phyloP scores from a whole-genome alignment of 139 green algal species.

The Tetradesmus lagerheimii region DNA sequence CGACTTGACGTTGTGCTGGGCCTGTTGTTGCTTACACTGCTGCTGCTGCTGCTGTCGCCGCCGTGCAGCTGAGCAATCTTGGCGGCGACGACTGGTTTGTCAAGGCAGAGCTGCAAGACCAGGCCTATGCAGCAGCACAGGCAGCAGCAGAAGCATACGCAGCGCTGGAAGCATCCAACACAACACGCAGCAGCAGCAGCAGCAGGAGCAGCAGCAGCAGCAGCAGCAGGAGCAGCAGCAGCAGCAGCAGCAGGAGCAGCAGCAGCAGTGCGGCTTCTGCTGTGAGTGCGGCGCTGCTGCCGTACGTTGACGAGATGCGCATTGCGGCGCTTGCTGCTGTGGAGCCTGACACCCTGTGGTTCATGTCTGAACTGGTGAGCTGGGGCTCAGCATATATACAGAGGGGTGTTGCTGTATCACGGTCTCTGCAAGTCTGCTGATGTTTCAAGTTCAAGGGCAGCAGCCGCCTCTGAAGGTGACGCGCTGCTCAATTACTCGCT shows the following conservation, averaged over 20 bases:
- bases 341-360: constrained; percentile 33
- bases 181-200: background rate
- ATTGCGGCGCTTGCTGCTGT: constrained; percentile 18
- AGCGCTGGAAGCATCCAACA: background rate
- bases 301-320: constrained; percentile 26
- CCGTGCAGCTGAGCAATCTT: constrained; percentile 12
- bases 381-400: background rate
- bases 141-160: constrained; percentile 23
- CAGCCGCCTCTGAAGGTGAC: too few relatives aligned
- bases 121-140: constrained; percentile 18
- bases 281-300: constrained; percentile 17
- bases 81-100: constrained; percentile 41
- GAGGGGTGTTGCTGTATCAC: too few relatives aligned
- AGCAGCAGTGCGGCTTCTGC: background rate
- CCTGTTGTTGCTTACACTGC: background rate
- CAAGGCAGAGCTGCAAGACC: background rate
- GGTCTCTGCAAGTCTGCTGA: too few relatives aligned
- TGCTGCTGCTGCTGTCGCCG: constrained; percentile 1
- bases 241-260: background rate
- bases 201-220: constrained; percentile 6
- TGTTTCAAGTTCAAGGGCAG: too few relatives aligned
- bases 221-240: background rate
- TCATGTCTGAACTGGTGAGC: constrained; percentile 22
- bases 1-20: too few relatives aligned
- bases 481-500: too few relatives aligned